phyloP scores from a whole-genome alignment of 495 filamentous ascomycete species.

The Neurospora sp. region DNA sequence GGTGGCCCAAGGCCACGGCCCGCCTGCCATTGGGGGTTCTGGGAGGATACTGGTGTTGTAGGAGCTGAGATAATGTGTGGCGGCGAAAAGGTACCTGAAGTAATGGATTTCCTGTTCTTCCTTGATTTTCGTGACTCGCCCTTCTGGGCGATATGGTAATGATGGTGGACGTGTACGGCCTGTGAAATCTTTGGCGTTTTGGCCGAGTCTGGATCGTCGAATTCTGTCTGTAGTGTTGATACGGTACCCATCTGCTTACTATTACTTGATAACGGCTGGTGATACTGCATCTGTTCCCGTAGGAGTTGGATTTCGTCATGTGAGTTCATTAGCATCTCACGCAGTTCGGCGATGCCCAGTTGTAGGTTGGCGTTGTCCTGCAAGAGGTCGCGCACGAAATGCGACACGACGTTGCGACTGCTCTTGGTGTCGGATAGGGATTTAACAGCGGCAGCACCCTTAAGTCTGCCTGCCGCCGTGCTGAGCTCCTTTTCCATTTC shows the following conservation, averaged over 20 bases:
- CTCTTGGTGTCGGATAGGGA: conserved; percentile 43
- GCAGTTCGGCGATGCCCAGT: conserved; percentile 76
- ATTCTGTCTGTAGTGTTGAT: conserved; percentile 41
- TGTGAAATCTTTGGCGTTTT: conserved; percentile 41
- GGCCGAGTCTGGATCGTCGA: conserved; percentile 14
- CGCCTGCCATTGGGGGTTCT: conserved; percentile 12
- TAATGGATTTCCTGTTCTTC: conserved; percentile 58
- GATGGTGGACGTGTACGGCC: conserved; percentile 84
- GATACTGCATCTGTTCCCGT: conserved; percentile 70
- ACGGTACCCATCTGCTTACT: conserved; percentile 25
- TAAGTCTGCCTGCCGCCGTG: conserved; percentile 63
- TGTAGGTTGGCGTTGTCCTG: conserved; percentile 93
- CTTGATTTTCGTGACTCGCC: conserved; percentile 56
- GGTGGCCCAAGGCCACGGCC: conserved; percentile 1
- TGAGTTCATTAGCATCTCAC: conserved; percentile 85
- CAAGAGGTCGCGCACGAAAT: conserved; percentile 90
- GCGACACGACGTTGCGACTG: conserved; percentile 59
- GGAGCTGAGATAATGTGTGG: conserved; percentile 20
- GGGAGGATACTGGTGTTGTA: conserved; percentile 11
- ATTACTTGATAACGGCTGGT: conserved; percentile 51
- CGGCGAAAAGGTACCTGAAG: conserved; percentile 51
- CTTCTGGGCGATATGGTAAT: conserved; percentile 64
- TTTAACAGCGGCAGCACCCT: conserved; percentile 62
- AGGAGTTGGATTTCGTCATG: conserved; percentile 87
- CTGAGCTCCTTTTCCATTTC: conserved; percentile 67